Percentiles rank a stretch among this genome's conserved stretches.
These are phyloP conservation scores for Aspergillus fijiensis DNA, from an alignment of 2,329 filamentous ascomycete species.

Conservation along the genomic window DNA sequence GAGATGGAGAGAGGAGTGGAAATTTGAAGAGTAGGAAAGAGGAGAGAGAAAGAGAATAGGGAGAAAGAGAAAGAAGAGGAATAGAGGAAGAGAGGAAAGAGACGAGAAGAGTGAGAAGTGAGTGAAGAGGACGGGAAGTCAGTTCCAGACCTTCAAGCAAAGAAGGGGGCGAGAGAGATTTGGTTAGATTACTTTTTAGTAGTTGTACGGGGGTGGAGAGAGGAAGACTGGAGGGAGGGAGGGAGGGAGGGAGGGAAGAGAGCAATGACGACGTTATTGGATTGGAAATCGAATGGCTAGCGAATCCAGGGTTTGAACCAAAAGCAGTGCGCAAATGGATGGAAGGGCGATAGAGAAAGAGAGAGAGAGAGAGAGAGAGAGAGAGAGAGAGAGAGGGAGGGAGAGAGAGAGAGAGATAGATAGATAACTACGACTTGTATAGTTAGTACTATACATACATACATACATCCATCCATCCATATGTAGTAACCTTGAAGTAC, in stretches of 20 bases:
- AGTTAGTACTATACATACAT: background rate
- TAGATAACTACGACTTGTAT: background rate
- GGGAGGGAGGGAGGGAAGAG: too few species aligned
- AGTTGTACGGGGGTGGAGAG: background rate
- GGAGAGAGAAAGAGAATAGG: background rate
- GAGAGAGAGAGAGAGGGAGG: background rate
- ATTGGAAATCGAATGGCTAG: background rate
- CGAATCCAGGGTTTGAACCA: background rate
- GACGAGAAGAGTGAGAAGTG: background rate
- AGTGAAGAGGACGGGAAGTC: background rate
- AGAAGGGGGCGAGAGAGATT: background rate
- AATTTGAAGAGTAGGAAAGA: background rate
- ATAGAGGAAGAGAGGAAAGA: background rate
- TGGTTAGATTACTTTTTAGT: background rate
- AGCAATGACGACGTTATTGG: background rate
- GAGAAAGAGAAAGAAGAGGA: background rate
- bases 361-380: slow-evolving; percentile 4
- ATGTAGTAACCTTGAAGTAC: too few species aligned
- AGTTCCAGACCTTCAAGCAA: background rate
- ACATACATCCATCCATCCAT: too few species aligned
- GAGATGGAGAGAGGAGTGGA: background rate
- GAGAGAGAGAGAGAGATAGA: slow-evolving; percentile 7
- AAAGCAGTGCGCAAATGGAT: background rate
- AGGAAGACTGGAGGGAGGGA: background rate
- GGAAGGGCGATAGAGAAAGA: slow-evolving; percentile 5